These are phyloP conservation scores for Fusarium sp. DNA, from an alignment of 2,329 filamentous ascomycete genomes.

Conservation along the genomic window DNA sequence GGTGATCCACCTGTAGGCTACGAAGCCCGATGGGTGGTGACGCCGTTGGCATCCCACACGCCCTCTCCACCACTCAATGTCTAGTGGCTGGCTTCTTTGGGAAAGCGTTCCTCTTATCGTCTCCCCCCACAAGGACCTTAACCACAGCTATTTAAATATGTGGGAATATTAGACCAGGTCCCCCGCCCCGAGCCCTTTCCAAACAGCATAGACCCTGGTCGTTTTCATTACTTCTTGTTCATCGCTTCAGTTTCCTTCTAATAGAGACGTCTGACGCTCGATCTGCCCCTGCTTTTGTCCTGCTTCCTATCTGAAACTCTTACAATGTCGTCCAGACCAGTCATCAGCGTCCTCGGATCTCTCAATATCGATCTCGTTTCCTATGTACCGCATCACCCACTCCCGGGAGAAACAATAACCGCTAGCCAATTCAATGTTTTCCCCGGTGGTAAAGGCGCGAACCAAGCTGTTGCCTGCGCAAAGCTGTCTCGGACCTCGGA, in stretches of 20 bases:
- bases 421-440: constrained; percentile 73
- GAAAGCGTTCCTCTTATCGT: neutral
- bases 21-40: neutral
- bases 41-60: neutral
- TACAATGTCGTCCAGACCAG: neutral
- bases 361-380: constrained; percentile 81
- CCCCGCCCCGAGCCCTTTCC: neutral
- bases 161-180: neutral
- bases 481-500: constrained; percentile 61
- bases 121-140: neutral
- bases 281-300: neutral
- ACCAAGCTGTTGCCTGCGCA: constrained; percentile 77
- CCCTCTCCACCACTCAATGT: neutral
- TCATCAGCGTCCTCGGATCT: constrained; percentile 67
- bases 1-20: neutral
- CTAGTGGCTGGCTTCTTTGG: neutral
- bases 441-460: constrained; percentile 78
- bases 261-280: neutral
- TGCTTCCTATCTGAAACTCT: neutral
- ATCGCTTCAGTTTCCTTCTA: neutral
- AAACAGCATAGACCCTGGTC: neutral
- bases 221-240: neutral
- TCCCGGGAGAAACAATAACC: constrained; percentile 76
- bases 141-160: neutral
- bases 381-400: constrained; percentile 73